These are phyloP conservation scores for Ophiostoma angusticollis DNA, from an alignment of 2,329 filamentous ascomycete species.

Conservation along the genomic window DNA sequence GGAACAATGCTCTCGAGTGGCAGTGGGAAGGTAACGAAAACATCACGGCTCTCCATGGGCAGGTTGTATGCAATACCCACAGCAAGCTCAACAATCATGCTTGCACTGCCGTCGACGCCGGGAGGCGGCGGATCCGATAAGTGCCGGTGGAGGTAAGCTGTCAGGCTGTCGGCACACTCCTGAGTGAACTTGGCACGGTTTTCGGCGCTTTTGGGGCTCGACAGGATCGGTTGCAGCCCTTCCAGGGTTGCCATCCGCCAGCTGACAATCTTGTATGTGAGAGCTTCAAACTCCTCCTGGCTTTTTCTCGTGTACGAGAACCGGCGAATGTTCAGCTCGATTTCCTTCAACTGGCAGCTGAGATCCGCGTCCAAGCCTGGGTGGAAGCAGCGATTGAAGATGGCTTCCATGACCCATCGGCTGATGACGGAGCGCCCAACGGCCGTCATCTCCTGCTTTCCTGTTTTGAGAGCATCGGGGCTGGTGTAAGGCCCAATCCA, in stretches of 20 bases:
- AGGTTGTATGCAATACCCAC: conserved; percentile 76
- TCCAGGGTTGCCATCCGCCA: conserved; percentile 93
- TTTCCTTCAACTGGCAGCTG: conserved; percentile 66
- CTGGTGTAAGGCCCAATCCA: conserved; percentile 77
- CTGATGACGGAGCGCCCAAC: conserved; percentile 82
- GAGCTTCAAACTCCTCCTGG: conserved; percentile 78
- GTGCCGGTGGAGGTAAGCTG: conserved; percentile 57
- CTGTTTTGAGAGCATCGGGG: conserved; percentile 69
- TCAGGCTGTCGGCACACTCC: conserved; percentile 54
- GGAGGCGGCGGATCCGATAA: conserved; percentile 64
- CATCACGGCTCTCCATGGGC: conserved; percentile 81
- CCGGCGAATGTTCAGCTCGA: conserved; percentile 76
- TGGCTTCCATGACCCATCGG: conserved; percentile 78
- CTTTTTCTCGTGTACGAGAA: conserved; percentile 62
- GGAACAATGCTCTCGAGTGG: conserved; percentile 60
- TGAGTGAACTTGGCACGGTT: conserved; percentile 58
- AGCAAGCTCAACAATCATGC: conserved; percentile 86
- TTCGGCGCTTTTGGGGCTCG: conserved; percentile 49
- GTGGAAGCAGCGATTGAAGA: conserved; percentile 89
- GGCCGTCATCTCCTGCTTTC: conserved; percentile 96
- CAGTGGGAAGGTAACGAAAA: conserved; percentile 72
- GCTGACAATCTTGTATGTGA: conserved; percentile 74
- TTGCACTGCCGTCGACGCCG: conserved; percentile 75
- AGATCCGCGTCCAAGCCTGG: conserved; percentile 67
- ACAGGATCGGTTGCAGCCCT: conserved; percentile 62